Percentiles rank a stretch among this genome's conserved stretches.
These are phyloP conservation scores for Epichloe bromicola DNA, from an alignment of 2,329 filamentous ascomycete genomes.

Conservation along the genomic window DNA sequence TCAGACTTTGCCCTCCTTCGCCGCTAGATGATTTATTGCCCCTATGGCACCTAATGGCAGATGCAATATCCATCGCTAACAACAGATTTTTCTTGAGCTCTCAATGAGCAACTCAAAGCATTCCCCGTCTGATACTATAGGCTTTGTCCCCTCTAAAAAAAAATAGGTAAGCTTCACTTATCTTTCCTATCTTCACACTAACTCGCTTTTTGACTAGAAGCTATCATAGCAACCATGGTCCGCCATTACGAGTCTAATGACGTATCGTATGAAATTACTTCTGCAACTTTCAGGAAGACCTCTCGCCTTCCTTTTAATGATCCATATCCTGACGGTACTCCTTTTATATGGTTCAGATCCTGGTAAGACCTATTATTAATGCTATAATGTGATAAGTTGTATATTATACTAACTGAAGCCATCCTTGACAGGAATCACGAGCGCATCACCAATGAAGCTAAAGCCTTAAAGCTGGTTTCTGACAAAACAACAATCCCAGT, in stretches of 20 bases:
- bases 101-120: too few relatives aligned
- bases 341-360: not conserved
- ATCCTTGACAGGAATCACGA: slow-evolving; percentile 3
- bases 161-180: not conserved
- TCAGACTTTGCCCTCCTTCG: too few relatives aligned
- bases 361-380: not conserved
- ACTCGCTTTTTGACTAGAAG: not conserved
- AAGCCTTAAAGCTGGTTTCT: slow-evolving; percentile 3
- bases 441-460: slow-evolving; percentile 8
- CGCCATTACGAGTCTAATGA: not conserved
- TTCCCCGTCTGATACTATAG: too few relatives aligned
- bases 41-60: too few relatives aligned
- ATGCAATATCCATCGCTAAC: too few relatives aligned
- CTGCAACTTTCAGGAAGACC: not conserved
- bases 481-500: slow-evolving; percentile 7
- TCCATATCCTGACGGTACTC: not conserved
- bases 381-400: not conserved
- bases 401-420: not conserved
- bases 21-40: too few relatives aligned
- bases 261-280: not conserved
- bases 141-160: too few relatives aligned
- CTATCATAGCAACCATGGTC: not conserved
- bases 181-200: not conserved
- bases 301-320: not conserved
- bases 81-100: too few relatives aligned